Percentiles rank a stretch among this genome's conserved stretches.
Evolutionary conservation across 805 yeast genomes (phyloP).

Genomic region (Debaryomyces hansenii): DNA sequence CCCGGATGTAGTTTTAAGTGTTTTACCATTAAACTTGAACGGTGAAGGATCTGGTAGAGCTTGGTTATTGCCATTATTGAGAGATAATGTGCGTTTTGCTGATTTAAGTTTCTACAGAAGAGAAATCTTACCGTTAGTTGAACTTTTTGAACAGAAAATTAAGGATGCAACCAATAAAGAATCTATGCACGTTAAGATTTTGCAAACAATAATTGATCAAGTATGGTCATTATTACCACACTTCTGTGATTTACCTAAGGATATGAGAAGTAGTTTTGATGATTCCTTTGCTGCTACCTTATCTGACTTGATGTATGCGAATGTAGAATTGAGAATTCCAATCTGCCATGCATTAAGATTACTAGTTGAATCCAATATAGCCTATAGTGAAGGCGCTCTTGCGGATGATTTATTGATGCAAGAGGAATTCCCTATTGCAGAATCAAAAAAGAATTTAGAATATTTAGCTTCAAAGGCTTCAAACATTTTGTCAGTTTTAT

Average conservation of each 20-base stretch:
- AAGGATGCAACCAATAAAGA: constrained; percentile 45
- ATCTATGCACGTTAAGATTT: constrained; percentile 72
- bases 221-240: constrained; percentile 89
- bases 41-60: constrained; percentile 79
- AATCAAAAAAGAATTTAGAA: constrained; percentile 57
- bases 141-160: constrained; percentile 52
- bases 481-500: constrained; percentile 80
- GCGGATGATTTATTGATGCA: constrained; percentile 56
- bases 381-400: constrained; percentile 60
- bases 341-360: constrained; percentile 80
- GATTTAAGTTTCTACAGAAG: constrained; percentile 60
- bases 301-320: constrained; percentile 71
- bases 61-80: constrained; percentile 87
- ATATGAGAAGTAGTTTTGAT: constrained; percentile 61
- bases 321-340: constrained; percentile 72
- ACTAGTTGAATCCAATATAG: constrained; percentile 73
- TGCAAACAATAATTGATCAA: constrained; percentile 85
- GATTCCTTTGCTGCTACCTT: constrained; percentile 77
- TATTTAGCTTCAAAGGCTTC: constrained; percentile 66
- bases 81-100: constrained; percentile 81
- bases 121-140: constrained; percentile 65
- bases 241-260: constrained; percentile 84
- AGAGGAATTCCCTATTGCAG: constrained; percentile 57
- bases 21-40: constrained; percentile 77
- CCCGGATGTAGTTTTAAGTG: constrained; percentile 74